phyloP scores from a whole-genome alignment of 2,329 filamentous ascomycete genomes.

The Sclerotinia nivalis region DNA sequence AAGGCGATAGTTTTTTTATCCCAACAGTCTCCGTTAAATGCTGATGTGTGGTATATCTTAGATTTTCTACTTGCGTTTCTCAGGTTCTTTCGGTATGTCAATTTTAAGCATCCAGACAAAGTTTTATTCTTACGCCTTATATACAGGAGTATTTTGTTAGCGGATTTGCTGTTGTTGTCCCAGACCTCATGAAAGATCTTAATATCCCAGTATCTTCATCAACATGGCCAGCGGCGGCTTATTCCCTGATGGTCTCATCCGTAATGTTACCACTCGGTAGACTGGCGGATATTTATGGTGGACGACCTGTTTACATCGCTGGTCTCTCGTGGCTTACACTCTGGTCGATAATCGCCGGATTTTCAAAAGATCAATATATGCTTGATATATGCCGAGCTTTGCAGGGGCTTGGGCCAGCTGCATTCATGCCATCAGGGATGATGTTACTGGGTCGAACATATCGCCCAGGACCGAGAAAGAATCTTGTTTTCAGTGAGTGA shows the following conservation, averaged over 20 bases:
- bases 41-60: not conserved
- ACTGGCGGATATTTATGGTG: conserved; percentile 60
- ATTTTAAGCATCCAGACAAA: not conserved
- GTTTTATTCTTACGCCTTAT: not conserved
- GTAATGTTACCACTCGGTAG: conserved; percentile 63
- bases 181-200: conserved; percentile 60
- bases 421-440: conserved; percentile 66
- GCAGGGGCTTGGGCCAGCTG: conserved; percentile 69
- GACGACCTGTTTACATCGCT: conserved; percentile 55
- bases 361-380: conserved; percentile 65
- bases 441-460: conserved; percentile 63
- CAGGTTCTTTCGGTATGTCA: conserved; percentile 20
- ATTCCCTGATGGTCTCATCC: conserved; percentile 54
- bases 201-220: conserved; percentile 58
- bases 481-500: conserved; percentile 51
- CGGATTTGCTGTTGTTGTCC: conserved; percentile 71
- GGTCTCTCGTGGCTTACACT: conserved; percentile 63
- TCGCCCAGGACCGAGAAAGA: conserved; percentile 65
- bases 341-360: conserved; percentile 69
- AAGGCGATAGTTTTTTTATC: not conserved
- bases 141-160: conserved; percentile 62
- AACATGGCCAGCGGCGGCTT: conserved; percentile 63
- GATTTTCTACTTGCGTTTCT: conserved; percentile 22
- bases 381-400: conserved; percentile 69
- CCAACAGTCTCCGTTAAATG: not conserved